Evolutionary conservation across 495 filamentous ascomycete species (phyloP), one percentile per base, ranked within the genome.

Genomic region (Apiosordaria backusii): DNA sequence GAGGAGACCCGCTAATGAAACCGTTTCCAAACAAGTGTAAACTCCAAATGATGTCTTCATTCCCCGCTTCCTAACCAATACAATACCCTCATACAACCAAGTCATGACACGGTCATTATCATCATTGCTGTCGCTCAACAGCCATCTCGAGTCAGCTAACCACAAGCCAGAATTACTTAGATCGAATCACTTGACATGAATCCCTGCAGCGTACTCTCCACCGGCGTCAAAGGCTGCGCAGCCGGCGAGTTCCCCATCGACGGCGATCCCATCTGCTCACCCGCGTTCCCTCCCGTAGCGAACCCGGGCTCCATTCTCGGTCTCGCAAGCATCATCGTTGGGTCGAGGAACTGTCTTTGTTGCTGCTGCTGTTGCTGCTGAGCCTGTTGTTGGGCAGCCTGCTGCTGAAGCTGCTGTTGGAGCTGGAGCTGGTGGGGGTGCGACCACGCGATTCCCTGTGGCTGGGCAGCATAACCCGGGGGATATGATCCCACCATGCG

Each of bases 351-450:
- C 4, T 55, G n/a, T 21, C 52, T 22, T 27, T 54, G 61, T 1
- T 63, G 61, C 23, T 63, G 61, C 25, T 57, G 61, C 10, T 25
- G 23, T 24, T 59, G 57, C 18, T 15, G 13, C 26, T 65, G 60
- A 21, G 24, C 26, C 5, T 63, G 60, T 5, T 52, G 52, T n/a
- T 65, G 53, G 4, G 25, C 16, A 6, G 45, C 29, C n/a, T 35
- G 18, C 62, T 57, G 62, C 25, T 57, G 62, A 10, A 25, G 45
- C 40, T 45, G 26, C 40, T 6, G 16, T 53, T 63, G 60, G n/a
- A 25, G 4, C 60, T 62, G 59, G 45, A 74, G 71, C 35, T 74
- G 76, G 29, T 68, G 65, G 45, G 73, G 74, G 15, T 69, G 60
- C 1, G n/a, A 52, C 60, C 25, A 22, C 9, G 50, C 50, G 5